Evolutionary conservation across 2,329 filamentous ascomycete species (phyloP), one percentile per base, ranked within the genome.

Genomic region (Talaromyces piceae): DNA sequence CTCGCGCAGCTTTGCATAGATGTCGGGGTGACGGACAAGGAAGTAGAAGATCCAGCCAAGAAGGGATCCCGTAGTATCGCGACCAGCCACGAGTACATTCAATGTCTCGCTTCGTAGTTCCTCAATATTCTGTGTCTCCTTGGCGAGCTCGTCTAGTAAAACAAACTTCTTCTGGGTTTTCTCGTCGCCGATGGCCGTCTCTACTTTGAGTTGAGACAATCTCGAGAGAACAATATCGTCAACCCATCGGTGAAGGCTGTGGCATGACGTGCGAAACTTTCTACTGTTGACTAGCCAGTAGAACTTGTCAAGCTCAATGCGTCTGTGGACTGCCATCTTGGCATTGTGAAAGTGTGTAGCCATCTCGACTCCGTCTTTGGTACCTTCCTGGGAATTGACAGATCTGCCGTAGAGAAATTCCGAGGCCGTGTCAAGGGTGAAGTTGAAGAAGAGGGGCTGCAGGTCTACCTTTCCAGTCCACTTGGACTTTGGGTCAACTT

Each of bases 401-500:
- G 75, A 79, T 44, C 80, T 71, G 5, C 84, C 84, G 44, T 87
- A 83, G 4, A 88, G 67, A 56, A 87, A 85, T 43, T 84, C 81
- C 0, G 83, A 87, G 0, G 83, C 81, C 0, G 81, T 79, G 54
- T 87, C 83, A 16, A 87, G 73, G 0, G 83, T 85, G 60, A 86
- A 74, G 49, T 77, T 75, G 60, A 86, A 86, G 60, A 86, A 83
- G 7, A 84, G 66, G 9, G 78, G 74, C 58, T 81, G 79, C 25
- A 87, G 68, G 57, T 87, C 79, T 8, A 86, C 74, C 18, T 47
- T 47, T 73, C 75, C 2, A 71, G 66, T 44, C 82, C 75, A 52
- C 79, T 69, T 0, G 7, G 47, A 47, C 22, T 33, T 62, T 62
- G 0, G 81, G 80, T 54, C 43, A 13, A 43, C 26, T 27, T 28